Base-by-base conservation (phyloP, 345 rosid genomes). In the Pistacia vera region DNA sequence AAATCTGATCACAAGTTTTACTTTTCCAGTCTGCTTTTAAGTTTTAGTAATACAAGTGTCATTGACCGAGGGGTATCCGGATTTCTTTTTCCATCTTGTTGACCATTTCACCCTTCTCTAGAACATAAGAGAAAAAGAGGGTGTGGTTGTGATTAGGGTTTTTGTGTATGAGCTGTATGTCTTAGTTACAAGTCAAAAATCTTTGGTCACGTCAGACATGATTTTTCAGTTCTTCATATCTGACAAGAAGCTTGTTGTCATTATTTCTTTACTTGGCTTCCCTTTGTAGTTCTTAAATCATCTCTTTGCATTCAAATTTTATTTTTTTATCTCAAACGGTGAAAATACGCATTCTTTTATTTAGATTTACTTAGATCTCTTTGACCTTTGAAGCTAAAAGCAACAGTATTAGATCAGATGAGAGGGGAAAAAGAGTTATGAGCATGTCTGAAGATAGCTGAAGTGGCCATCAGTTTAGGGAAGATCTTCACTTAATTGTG, bases 161-260 rank as follows among this genome's bases (percentile, higher is more conserved):
- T 10, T 59, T 28, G 69, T 49, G 74, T 28, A 5, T 51, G 60
- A 73, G 76, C 49, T 73, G 76, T 35, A 63, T 69, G 44, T 75
- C 52, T 61, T 70, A 38, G 74, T 66, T 38, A 55, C 38, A 33
- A 71, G 64, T 41, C 78, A 75, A 63, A 79, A 85, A 81, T 82
- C 86, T 85, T 79, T 77, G 81, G 82, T 82, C 87, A 65, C 84
- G 80, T 83, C 86, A 78, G 82, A 75, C 44, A 69, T 63, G 87
- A 83, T 87, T 58, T 82, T 81, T 75, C 84, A 66, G 75, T 82
- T 85, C 61, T 56, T 62, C 67, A 51, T 20, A 41, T 71, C 74
- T 61, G 82, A 82, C 83, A 68, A 71, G 76, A 48, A 66, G 59
- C 1, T 16, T 73, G 33, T 63, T 75, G 83, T 84, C 80, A 59